Conservation (phyloP, 108 stramenopile genomes). For the Fistulifera pelliculosa region DNA sequence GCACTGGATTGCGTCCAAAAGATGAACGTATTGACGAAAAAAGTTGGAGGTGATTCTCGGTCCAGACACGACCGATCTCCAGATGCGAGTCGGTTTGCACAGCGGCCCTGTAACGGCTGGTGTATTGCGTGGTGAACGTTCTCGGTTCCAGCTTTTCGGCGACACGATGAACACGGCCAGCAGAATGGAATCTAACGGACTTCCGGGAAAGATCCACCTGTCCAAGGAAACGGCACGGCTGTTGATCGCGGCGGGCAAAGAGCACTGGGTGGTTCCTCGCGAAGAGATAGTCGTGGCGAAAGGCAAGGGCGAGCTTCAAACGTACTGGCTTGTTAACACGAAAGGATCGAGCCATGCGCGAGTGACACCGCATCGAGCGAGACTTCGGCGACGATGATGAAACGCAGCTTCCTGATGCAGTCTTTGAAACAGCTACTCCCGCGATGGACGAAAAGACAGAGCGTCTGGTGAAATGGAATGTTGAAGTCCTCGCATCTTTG, state of each 20-base stretch:
- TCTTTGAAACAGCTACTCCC: neutral
- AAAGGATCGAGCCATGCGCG: neutral
- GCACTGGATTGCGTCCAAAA: neutral
- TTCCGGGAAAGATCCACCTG: conserved; percentile 13
- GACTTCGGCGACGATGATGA: neutral
- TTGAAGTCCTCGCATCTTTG: neutral
- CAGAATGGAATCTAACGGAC: conserved; percentile 23
- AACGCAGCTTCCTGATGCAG: neutral
- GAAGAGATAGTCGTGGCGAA: conserved; percentile 20
- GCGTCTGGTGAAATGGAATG: conserved; percentile 4
- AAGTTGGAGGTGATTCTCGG: conserved; percentile 3
- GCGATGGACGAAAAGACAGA: neutral
- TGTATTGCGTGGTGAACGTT: conserved; percentile 18
- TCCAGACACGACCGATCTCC: conserved; percentile 4
- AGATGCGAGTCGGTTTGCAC: conserved; percentile 8
- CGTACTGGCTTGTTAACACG: conserved; percentile 10
- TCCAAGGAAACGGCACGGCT: conserved; percentile 17
- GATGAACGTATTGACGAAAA: conserved; percentile 1
- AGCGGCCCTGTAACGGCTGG: conserved; percentile 21
- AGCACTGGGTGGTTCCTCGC: conserved; percentile 15
- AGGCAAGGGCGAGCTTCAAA: conserved; percentile 25
- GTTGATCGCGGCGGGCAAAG: conserved; percentile 13
- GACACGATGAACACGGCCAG: conserved; percentile 30
- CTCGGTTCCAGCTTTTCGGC: conserved; percentile 25
- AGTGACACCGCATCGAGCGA: neutral